Percentiles rank a stretch among this genome's conserved stretches.
Conservation (phyloP, 2,329 filamentous ascomycete genomes). For the Stagonosporopsis vannaccii region DNA sequence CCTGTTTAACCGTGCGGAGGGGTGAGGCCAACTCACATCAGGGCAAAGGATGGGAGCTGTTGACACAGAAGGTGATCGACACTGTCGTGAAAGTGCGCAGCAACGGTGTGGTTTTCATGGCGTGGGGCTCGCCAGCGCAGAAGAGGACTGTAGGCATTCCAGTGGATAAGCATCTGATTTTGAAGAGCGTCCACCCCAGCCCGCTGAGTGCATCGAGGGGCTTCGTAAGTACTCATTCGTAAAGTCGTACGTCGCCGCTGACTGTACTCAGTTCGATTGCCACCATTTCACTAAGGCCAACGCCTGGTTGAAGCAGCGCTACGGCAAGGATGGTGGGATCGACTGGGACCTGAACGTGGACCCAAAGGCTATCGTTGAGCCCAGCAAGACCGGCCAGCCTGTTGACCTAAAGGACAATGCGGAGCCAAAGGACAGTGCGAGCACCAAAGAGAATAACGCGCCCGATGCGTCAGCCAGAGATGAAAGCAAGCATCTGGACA, state of each 20-base stretch:
- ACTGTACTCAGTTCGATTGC: conserved; percentile 68
- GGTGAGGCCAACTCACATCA: conserved; percentile 87
- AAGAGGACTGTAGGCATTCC: conserved; percentile 80
- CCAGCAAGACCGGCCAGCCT: conserved; percentile 36
- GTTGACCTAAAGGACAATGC: conserved; percentile 2
- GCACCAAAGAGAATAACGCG: conserved; percentile 10
- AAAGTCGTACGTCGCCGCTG: conserved; percentile 30
- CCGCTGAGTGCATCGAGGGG: conserved; percentile 85
- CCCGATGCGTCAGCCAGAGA: not conserved
- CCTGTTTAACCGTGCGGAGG: conserved; percentile 89
- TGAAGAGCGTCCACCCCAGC: conserved; percentile 89
- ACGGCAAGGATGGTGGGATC: conserved; percentile 81
- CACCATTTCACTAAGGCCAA: conserved; percentile 84
- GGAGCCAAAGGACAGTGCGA: not conserved
- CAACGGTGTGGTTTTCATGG: conserved; percentile 89
- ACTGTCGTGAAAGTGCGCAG: conserved; percentile 78
- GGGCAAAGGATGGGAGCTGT: conserved; percentile 87
- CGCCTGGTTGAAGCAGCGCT: conserved; percentile 79
- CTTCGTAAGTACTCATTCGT: conserved; percentile 62
- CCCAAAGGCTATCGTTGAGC: conserved; percentile 44
- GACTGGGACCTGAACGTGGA: conserved; percentile 76
- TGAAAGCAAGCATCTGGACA: not conserved
- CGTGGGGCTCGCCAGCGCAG: conserved; percentile 88
- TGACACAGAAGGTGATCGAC: conserved; percentile 92
- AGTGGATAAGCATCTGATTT: conserved; percentile 75